phyloP scores from a whole-genome alignment of 2,329 filamentous ascomycete genomes.

The Epichloe gansuensis region DNA sequence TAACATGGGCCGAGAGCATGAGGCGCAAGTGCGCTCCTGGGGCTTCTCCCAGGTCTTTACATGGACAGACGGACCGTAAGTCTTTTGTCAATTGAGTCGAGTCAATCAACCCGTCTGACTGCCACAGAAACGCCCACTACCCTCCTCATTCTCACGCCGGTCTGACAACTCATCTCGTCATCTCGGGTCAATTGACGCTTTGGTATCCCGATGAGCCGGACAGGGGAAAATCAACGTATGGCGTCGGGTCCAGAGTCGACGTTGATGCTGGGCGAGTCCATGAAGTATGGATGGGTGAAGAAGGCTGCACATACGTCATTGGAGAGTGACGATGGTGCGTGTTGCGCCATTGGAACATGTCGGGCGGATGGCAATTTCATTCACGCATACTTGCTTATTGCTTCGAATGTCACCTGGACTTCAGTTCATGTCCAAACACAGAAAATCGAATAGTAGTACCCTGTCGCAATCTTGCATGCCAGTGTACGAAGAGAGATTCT shows the following conservation, averaged over 20 bases:
- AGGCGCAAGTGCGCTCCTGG: conserved; percentile 53
- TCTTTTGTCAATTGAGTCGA: conserved; percentile 10
- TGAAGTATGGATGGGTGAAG: conserved; percentile 54
- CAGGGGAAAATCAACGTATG: conserved; percentile 43
- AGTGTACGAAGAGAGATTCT: too few species aligned
- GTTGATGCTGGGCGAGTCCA: conserved; percentile 51
- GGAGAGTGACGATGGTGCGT: conserved; percentile 32
- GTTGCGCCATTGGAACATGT: not conserved
- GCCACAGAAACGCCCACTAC: conserved; percentile 50
- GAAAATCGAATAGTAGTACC: too few species aligned
- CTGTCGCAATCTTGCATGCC: too few species aligned
- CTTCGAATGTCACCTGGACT: too few species aligned
- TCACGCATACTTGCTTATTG: too few species aligned
- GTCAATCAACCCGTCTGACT: not conserved
- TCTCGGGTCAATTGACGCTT: conserved; percentile 51
- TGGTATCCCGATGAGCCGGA: conserved; percentile 48
- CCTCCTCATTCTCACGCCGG: conserved; percentile 51
- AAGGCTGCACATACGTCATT: conserved; percentile 57
- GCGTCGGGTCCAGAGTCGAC: conserved; percentile 49
- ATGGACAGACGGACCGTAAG: conserved; percentile 58
- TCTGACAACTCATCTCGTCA: conserved; percentile 57
- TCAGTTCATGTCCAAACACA: too few species aligned
- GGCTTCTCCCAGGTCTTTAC: conserved; percentile 58
- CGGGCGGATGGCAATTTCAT: too few species aligned
- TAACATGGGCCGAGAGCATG: conserved; percentile 22